These are phyloP conservation scores for Daphne laureola DNA, from an alignment of 441 rosid species.

Conservation along the genomic window DNA sequence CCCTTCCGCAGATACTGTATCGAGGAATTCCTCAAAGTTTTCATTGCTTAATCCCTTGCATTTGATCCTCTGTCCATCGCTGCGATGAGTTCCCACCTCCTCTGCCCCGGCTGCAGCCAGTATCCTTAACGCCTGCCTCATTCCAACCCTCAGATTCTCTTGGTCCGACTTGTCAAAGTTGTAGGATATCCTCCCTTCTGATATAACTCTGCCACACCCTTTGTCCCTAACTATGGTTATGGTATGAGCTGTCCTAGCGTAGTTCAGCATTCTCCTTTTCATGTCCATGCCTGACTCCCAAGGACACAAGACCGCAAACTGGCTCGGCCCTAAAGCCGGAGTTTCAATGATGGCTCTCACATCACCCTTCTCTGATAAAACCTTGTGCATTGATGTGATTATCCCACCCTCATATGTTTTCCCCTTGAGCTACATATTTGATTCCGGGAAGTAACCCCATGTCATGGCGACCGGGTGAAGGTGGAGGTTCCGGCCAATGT, in stretches of 20 bases:
- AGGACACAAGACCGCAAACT: slow-evolving; percentile 42
- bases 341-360: slow-evolving; percentile 71
- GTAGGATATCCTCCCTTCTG: slow-evolving; percentile 53
- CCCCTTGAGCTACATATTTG: slow-evolving; percentile 41
- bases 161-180: slow-evolving; percentile 31
- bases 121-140: slow-evolving; percentile 61
- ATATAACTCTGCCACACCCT: slow-evolving; percentile 54
- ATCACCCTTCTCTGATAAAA: slow-evolving; percentile 29
- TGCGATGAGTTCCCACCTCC: slow-evolving; percentile 83
- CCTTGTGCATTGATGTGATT: slow-evolving; percentile 64
- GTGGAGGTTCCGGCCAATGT: slow-evolving; percentile 74
- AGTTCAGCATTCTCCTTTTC: not conserved
- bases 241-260: not conserved
- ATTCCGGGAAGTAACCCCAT: slow-evolving; percentile 91
- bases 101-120: slow-evolving; percentile 84
- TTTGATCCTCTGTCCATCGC: slow-evolving; percentile 67
- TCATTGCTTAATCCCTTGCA: slow-evolving; percentile 46
- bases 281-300: slow-evolving; percentile 75
- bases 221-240: not conserved
- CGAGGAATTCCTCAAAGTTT: slow-evolving; percentile 54
- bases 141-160: slow-evolving; percentile 52
- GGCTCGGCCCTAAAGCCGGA: slow-evolving; percentile 57
- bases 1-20: slow-evolving; percentile 29
- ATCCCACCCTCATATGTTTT: slow-evolving; percentile 76
- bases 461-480: slow-evolving; percentile 74